Evolutionary conservation across 2,329 filamentous ascomycete species (phyloP), one percentile per base, ranked within the genome.

Genomic region (Aspergillus sp.): DNA sequence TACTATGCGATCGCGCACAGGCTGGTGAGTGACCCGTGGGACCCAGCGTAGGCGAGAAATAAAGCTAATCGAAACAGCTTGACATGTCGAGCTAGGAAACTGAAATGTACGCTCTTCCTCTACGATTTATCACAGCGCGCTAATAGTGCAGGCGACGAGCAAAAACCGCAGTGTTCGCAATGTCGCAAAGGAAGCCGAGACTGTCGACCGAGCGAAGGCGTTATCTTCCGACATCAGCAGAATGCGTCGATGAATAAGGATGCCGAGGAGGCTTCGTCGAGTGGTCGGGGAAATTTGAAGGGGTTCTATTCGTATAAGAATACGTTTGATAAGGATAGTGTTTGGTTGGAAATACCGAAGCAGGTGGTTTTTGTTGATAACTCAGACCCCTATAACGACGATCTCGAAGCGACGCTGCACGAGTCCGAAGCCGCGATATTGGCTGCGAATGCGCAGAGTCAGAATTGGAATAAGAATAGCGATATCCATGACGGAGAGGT

Each of bases 191-290:
- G 79, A 4, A 76, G 74, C 43, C 73, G 81, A 56, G 74, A 81
- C 64, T 84, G 81, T 63, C 69, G 79, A 41, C 78, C 78, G 20
- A 81, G 78, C 58, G 79, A 80, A 52, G 81, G 80, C 45, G 77
- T 85, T 56, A 79, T 83, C 41, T 85, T 84, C 58, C 78, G 82
- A 47, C 82, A 85, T 63, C 81, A 85, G 59, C 82, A 85, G 65
- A 85, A 85, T 74, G 81, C 81, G 25, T 83, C 80, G 17, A 82
- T 84, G 80, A 84, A 84, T 50, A 75, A 77, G 43, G 60, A 63
- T 33, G 67, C 68, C 12, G 69, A 71, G 7, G 17, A 19, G 41
- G 70, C 73, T 12, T 55, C 60, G 9, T 60, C 62, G 4, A 60
- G 62, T 49, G 64, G 60, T 12, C 64, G 66, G 39, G 74, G 72